These are phyloP conservation scores for Streptanthus diversifolius DNA, from an alignment of 345 rosid species.

Conservation along the genomic window DNA sequence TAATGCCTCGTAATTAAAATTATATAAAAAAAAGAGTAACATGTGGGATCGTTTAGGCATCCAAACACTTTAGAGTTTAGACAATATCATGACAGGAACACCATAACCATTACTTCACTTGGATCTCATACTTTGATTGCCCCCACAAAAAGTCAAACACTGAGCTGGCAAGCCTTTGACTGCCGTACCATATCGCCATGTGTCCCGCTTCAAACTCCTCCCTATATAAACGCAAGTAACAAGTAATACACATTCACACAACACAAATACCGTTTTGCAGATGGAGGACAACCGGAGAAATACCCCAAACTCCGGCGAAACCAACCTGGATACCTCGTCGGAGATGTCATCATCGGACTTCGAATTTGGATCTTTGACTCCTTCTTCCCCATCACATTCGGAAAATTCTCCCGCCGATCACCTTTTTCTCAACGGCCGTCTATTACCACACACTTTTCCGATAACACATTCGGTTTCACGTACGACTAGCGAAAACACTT, in stretches of 20 bases:
- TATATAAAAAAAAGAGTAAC: conserved; percentile 4
- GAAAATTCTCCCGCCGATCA: conserved; percentile 80
- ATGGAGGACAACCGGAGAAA: conserved; percentile 35
- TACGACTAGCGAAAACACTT: conserved; percentile 56
- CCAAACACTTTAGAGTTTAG: conserved; percentile 23
- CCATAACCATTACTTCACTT: conserved; percentile 28
- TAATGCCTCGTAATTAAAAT: conserved; percentile 13
- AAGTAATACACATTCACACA: not conserved
- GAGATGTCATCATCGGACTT: conserved; percentile 45
- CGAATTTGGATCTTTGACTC: conserved; percentile 62
- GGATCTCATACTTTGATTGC: conserved; percentile 14
- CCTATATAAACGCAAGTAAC: conserved; percentile 21
- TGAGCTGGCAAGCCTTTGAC: conserved; percentile 30
- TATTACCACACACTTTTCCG: conserved; percentile 74
- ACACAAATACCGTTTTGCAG: not conserved
- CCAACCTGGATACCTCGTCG: conserved; percentile 7
- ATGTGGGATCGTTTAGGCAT: conserved; percentile 31
- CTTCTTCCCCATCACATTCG: conserved; percentile 49
- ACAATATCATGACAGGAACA: conserved; percentile 30
- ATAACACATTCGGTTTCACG: conserved; percentile 40
- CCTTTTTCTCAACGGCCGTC: conserved; percentile 72
- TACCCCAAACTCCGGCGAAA: conserved; percentile 36
- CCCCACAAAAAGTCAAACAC: conserved; percentile 28
- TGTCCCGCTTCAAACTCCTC: conserved; percentile 17
- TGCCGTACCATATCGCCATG: conserved; percentile 23